Evolutionary conservation across 306 rosid species (phyloP), one percentile per base, ranked within the genome.

Genomic region (Echinosophora koreensis): DNA sequence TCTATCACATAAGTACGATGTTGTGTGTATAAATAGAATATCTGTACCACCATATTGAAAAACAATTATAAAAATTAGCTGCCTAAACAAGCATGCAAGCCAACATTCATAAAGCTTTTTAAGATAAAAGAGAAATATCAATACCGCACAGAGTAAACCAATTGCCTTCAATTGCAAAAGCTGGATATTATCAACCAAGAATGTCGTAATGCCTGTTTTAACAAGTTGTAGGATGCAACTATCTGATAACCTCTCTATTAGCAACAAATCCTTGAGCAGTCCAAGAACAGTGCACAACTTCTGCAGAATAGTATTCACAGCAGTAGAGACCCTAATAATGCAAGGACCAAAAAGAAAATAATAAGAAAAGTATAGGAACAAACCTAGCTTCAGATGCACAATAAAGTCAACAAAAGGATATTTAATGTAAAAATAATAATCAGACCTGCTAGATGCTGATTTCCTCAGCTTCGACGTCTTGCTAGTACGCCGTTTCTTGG

Each of bases 161-260:
- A 95, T 92, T 50, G 98, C 90, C 90, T 95, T 95, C 83, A 95
- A 86, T 64, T 95, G 99, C 91, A 95, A 86, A 73, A 95, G 96
- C 90, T 95, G 98, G 71, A 95, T 87, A 77, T 95, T 92, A 79
- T 95, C 99, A 86, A 95, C 99, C 91, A 89, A 71, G 82, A 95
- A 92, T 18, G 94, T 92, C 8, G 99, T 79, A 69, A 90, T 88
- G 88, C 97, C 83, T 82, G 99, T 92, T 87, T 92, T 95, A 88
- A 95, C 84, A 71, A 92, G 88, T 84, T 92, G 97, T 73, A 95
- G 87, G 74, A 95, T 89, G 86, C 97, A 95, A 86, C 99, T 91
- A 84, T 92, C 99, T 69, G 99, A 93, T 83, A 95, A 84, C 84
- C 82, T 92, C 87, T 92, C 97, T 80, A 95, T 91, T 76, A 95